phyloP scores from a whole-genome alignment of 208 protist genomes.

The Porcisia hertigi region DNA sequence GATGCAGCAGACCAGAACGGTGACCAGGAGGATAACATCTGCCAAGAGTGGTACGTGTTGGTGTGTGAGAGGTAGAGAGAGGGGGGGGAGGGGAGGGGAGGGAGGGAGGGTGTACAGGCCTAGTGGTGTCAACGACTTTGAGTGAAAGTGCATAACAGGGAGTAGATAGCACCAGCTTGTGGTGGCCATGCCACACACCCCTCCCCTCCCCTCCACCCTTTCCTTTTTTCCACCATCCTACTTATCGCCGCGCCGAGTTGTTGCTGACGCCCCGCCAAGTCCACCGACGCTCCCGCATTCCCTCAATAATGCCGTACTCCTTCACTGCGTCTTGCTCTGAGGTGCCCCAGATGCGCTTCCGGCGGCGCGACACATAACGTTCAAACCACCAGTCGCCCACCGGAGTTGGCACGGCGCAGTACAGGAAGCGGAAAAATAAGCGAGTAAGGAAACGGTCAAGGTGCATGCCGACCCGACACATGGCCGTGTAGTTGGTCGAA shows the following conservation, averaged over 20 bases:
- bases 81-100: neutral
- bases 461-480: conserved; percentile 84
- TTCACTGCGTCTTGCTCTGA: conserved; percentile 75
- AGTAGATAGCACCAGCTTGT: neutral
- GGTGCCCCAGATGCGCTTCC: conserved; percentile 73
- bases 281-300: conserved; percentile 84
- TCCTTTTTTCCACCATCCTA: neutral
- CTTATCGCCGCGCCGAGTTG: neutral
- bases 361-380: conserved; percentile 38
- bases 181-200: neutral
- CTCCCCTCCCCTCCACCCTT: neutral
- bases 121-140: too few species aligned
- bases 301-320: conserved; percentile 48
- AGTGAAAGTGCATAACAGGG: neutral
- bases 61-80: neutral
- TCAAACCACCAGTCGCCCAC: conserved; percentile 68
- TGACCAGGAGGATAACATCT: neutral
- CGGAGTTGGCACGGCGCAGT: conserved; percentile 45
- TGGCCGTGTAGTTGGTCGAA: conserved; percentile 65
- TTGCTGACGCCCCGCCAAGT: conserved; percentile 25
- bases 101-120: neutral
- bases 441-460: conserved; percentile 66
- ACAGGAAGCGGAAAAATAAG: conserved; percentile 36
- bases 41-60: too few species aligned
- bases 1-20: neutral